Evolutionary conservation across 805 yeast genomes (phyloP).

Genomic region (Teunomyces atbi): DNA sequence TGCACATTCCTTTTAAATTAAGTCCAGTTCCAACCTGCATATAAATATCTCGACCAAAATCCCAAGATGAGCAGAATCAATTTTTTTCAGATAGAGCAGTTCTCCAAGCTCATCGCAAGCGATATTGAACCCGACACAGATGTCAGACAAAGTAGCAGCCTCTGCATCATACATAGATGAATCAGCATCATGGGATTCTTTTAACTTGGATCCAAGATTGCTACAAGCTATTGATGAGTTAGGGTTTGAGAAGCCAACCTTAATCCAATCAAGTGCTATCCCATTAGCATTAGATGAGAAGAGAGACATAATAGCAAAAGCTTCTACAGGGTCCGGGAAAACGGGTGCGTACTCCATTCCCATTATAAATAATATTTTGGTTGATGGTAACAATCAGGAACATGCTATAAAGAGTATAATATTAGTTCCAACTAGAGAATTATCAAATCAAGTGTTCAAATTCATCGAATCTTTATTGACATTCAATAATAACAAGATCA

Average conservation of each 20-base stretch:
- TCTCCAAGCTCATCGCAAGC: not conserved
- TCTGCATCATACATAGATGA: constrained; percentile 72
- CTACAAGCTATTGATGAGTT: constrained; percentile 77
- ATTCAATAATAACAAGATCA: constrained; percentile 67
- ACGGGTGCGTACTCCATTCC: constrained; percentile 91
- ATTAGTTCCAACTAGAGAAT: constrained; percentile 90
- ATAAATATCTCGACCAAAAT: not conserved
- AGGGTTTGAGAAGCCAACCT: constrained; percentile 84
- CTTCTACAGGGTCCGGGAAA: constrained; percentile 95
- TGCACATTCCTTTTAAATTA: no score
- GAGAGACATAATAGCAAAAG: constrained; percentile 89
- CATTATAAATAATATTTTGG: constrained; percentile 71
- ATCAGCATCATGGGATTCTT: constrained; percentile 65
- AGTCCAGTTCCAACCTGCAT: no score
- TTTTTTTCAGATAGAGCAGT: constrained; percentile 1
- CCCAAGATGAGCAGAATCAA: not conserved
- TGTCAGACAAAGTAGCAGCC: constrained; percentile 40
- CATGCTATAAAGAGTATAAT: constrained; percentile 56
- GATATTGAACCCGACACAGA: not conserved
- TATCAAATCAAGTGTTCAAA: constrained; percentile 78
- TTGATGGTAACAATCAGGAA: constrained; percentile 29
- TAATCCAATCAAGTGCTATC: constrained; percentile 87
- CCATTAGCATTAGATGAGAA: constrained; percentile 88
- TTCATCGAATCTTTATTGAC: constrained; percentile 67
- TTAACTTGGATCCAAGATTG: constrained; percentile 79